Conservation (phyloP, 441 rosid species). For the Populus hybrid region DNA sequence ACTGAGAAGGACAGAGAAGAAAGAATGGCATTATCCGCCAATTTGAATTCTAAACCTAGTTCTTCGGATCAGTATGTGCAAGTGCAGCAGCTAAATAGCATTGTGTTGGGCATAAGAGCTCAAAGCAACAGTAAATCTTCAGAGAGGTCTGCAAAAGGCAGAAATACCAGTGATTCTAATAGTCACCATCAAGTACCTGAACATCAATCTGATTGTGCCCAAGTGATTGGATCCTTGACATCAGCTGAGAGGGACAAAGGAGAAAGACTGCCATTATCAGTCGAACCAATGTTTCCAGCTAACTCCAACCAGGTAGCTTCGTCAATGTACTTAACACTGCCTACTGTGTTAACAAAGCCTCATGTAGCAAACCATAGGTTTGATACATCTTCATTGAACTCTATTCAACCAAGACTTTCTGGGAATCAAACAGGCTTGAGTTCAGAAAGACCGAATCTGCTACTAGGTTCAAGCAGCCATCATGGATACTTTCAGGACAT, state of each 20-base stretch:
- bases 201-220: constrained; percentile 18
- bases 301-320: constrained; percentile 28
- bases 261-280: constrained; percentile 27
- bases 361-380: constrained; percentile 23
- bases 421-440: constrained; percentile 23
- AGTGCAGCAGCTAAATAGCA: constrained; percentile 29
- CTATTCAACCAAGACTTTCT: constrained; percentile 27
- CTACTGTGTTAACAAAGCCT: constrained; percentile 25
- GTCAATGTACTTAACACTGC: constrained; percentile 37
- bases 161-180: constrained; percentile 19
- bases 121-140: constrained; percentile 25
- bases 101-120: constrained; percentile 41
- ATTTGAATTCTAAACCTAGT: constrained; percentile 20
- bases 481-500: constrained; percentile 32
- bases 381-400: constrained; percentile 30
- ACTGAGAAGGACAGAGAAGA: constrained; percentile 20
- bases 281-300: constrained; percentile 23
- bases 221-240: constrained; percentile 14
- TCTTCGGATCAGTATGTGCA: constrained; percentile 21
- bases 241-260: constrained; percentile 26
- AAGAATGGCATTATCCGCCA: constrained; percentile 16
- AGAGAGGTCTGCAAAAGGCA: constrained; percentile 24
- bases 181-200: constrained; percentile 18
- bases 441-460: constrained; percentile 26
- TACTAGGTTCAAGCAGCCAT: constrained; percentile 30